These are phyloP conservation scores for Elsinoe australis DNA, from an alignment of 2,329 filamentous ascomycete genomes.

Conservation along the genomic window DNA sequence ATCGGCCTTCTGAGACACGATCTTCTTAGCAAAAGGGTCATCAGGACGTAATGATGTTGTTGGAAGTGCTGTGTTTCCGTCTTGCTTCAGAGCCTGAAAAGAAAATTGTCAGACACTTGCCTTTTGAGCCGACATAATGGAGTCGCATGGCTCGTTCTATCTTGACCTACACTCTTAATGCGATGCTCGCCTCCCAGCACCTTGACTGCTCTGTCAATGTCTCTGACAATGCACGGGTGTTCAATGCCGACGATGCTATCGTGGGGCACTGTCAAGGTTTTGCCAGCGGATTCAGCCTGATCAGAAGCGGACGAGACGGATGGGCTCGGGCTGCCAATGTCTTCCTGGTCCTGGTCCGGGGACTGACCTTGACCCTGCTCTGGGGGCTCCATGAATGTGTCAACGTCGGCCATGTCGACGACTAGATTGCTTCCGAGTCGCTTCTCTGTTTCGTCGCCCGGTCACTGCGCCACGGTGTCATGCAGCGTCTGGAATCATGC, in stretches of 20 bases:
- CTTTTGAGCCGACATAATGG: constrained; percentile 7
- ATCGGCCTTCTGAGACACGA: constrained; percentile 65
- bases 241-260: constrained; percentile 54
- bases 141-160: background rate
- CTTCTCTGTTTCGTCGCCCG: constrained; percentile 6
- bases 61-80: constrained; percentile 1
- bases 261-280: constrained; percentile 30
- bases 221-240: constrained; percentile 58
- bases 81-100: constrained; percentile 17
- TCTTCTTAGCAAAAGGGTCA: constrained; percentile 68
- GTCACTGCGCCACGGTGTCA: constrained; percentile 11
- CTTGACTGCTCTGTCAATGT: constrained; percentile 55
- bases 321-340: background rate
- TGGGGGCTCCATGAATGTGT: background rate
- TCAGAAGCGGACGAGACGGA: constrained; percentile 15
- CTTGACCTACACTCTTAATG: constrained; percentile 44
- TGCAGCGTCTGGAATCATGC: background rate
- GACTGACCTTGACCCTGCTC: background rate
- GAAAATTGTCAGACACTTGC: constrained; percentile 12
- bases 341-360: too few species aligned
- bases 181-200: constrained; percentile 53
- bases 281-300: constrained; percentile 14
- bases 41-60: constrained; percentile 72
- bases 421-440: background rate
- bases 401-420: background rate